Conservation (phyloP, 2,329 filamentous ascomycete species). For the Diaporthe eres region DNA sequence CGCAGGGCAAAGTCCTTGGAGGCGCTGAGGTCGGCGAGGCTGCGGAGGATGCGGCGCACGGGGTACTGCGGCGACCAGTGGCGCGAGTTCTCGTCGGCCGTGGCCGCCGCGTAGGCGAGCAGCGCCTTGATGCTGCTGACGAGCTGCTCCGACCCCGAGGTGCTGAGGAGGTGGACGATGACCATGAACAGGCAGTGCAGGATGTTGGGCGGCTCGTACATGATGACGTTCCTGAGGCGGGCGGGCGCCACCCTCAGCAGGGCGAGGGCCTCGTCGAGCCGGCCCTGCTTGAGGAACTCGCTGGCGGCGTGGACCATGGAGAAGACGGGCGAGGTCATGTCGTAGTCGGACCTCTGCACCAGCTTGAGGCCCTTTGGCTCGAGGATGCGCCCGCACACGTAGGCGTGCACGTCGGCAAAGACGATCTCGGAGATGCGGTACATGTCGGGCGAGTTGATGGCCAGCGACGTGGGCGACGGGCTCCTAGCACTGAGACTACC, state of each 20-base stretch:
- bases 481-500: not conserved
- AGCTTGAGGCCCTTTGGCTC: constrained; percentile 6
- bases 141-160: constrained; percentile 21
- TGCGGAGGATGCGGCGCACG: constrained; percentile 34
- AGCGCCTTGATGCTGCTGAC: constrained; percentile 32
- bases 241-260: constrained; percentile 34
- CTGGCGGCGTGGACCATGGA: constrained; percentile 38
- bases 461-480: constrained; percentile 32
- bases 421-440: constrained; percentile 39
- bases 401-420: constrained; percentile 39
- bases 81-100: constrained; percentile 27
- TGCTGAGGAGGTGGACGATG: constrained; percentile 38
- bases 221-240: constrained; percentile 32
- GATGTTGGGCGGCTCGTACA: constrained; percentile 31
- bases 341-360: constrained; percentile 12
- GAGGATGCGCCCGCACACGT: constrained; percentile 34
- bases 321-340: constrained; percentile 13
- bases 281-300: constrained; percentile 34
- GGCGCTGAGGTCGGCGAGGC: constrained; percentile 28
- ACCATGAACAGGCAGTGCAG: constrained; percentile 38
- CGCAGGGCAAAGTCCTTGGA: constrained; percentile 31
- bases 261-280: constrained; percentile 35
- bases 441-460: constrained; percentile 34
- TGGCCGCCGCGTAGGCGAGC: constrained; percentile 33
- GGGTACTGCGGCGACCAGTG: constrained; percentile 39